Base-by-base conservation (phyloP, 192 early-diverging fungal species). In the Dissophora ornata region DNA sequence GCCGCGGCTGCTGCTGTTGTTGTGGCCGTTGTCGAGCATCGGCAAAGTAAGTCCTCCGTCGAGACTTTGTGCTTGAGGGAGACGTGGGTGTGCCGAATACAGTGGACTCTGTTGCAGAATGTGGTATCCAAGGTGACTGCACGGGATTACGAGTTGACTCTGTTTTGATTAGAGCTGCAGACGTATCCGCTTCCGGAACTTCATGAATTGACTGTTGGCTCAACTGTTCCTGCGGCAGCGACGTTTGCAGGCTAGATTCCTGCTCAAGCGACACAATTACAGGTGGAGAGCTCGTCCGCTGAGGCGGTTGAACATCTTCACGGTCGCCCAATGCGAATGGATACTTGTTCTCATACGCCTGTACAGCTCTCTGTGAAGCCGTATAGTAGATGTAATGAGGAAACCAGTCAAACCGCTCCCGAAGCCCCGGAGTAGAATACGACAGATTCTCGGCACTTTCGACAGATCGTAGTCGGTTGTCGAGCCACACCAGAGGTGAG, bases 381-480 rank as follows among this genome's bases (percentile, higher is more conserved):
- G 61, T 63, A n/a, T 63, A 63, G 36, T 63, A 63, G 28, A 63
- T 63, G 24, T 52, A 50, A 6, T 52, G 19, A 3, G 61, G 61
- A 18, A 63, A 63, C 61, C 61, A 63, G 26, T 63, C 61, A 34
- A 52, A 42, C 18, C 36, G 33, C 12, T 52, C 16, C 19, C 61
- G 61, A 19, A 63, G 49, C 11, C 61, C 61, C 15, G 50, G 48
- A n/a, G 49, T 44, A 9, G 33, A n/a, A 34, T 40, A 63, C 2
- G 61, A 40, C 5, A 63, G 36, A 30, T 63, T 63, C 24, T 63
- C 61, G 6, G 61, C 61, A 10, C 24, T 41, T 33, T 50, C 49
- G 11, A 63, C 61, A 29, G 47, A 40, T 13, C 49, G 32, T 18
- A 63, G 61, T 2, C 61, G 47, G 45, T 63, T 52, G 16, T 63